Conservation (phyloP, 1,139 yeast genomes). For the Debaryomyces coudertii region DNA sequence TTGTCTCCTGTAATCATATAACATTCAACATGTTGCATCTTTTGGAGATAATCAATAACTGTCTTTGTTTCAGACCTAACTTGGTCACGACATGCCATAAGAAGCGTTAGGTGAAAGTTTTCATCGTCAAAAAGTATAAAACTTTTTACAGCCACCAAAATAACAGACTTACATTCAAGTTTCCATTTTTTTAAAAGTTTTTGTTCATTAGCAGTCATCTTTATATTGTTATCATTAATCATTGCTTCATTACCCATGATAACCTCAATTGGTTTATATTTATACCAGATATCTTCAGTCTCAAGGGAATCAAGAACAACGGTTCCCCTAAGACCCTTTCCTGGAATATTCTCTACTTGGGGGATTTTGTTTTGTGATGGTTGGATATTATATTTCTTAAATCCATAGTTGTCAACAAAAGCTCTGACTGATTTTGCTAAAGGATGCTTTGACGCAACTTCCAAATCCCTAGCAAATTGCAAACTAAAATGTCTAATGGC, state of each 20-base stretch:
- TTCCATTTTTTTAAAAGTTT: slow-evolving; percentile 57
- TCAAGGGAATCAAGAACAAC: slow-evolving; percentile 27
- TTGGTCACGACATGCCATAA: slow-evolving; percentile 66
- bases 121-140: slow-evolving; percentile 27
- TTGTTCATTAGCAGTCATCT: slow-evolving; percentile 27
- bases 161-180: slow-evolving; percentile 61
- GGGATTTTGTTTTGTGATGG: slow-evolving; percentile 47
- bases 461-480: slow-evolving; percentile 63
- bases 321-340: slow-evolving; percentile 58
- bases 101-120: slow-evolving; percentile 42
- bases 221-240: slow-evolving; percentile 46
- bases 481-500: slow-evolving; percentile 33
- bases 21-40: slow-evolving; percentile 50
- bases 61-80: slow-evolving; percentile 61
- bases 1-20: slow-evolving; percentile 82
- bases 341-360: slow-evolving; percentile 55
- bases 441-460: slow-evolving; percentile 70
- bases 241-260: slow-evolving; percentile 69
- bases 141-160: slow-evolving; percentile 53
- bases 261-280: slow-evolving; percentile 39
- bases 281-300: slow-evolving; percentile 29
- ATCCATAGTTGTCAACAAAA: slow-evolving; percentile 34
- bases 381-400: slow-evolving; percentile 17
- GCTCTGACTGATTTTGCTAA: slow-evolving; percentile 59
- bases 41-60: slow-evolving; percentile 52